phyloP scores from a whole-genome alignment of 106 monocot genomes.

The Allium sativum region DNA sequence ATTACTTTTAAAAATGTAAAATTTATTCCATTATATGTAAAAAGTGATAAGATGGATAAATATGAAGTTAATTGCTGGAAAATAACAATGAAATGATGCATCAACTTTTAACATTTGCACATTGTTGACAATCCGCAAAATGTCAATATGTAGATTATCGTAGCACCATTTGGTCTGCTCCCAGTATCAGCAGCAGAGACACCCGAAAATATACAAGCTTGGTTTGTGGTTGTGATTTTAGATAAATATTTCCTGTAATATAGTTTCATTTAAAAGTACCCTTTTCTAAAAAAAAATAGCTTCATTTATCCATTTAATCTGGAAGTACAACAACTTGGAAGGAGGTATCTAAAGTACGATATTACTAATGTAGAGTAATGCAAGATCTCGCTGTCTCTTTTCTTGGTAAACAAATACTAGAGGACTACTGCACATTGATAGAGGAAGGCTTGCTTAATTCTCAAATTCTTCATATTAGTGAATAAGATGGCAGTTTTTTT shows the following conservation, averaged over 20 bases:
- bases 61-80: too few relatives aligned
- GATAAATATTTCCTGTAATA: too few relatives aligned
- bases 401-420: constrained; percentile 50
- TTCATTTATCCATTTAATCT: neutral
- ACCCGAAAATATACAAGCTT: constrained; percentile 74
- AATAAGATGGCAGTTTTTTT: too few relatives aligned
- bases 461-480: neutral
- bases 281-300: neutral
- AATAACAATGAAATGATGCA: too few relatives aligned
- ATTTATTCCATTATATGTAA: too few relatives aligned
- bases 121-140: neutral
- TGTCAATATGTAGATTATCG: constrained; percentile 37
- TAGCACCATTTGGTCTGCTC: constrained; percentile 68
- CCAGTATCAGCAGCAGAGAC: constrained; percentile 71
- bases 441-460: constrained; percentile 11
- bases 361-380: constrained; percentile 44
- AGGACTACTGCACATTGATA: constrained; percentile 56
- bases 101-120: neutral
- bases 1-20: too few relatives aligned
- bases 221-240: neutral
- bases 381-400: constrained; percentile 68
- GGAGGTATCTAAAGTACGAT: neutral
- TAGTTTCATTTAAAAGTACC: too few relatives aligned
- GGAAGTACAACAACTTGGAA: neutral
- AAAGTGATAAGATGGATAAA: too few relatives aligned